A percentile compares a stretch with the other conserved stretches of the same genome.
These are phyloP conservation scores for Martensiomyces pterosporus DNA, from an alignment of 192 early-diverging fungal genomes.

Conservation along the genomic window DNA sequence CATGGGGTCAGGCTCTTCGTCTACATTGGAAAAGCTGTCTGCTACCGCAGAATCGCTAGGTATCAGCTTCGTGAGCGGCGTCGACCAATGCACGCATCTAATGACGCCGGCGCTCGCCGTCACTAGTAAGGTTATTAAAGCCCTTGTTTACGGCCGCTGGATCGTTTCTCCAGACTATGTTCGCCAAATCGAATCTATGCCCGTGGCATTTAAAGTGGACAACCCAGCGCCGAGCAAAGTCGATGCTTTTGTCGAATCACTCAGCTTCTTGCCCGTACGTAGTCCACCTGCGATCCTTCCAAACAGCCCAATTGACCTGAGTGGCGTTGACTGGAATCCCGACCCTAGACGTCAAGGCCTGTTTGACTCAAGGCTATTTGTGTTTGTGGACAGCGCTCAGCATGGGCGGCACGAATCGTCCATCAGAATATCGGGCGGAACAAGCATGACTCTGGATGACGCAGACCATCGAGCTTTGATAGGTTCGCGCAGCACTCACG, in stretches of 20 bases:
- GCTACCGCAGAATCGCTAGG: constrained; percentile 8
- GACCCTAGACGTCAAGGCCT: constrained; percentile 15
- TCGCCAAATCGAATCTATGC: constrained; percentile 3
- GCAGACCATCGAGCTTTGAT: constrained; percentile 1
- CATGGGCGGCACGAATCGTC: constrained; percentile 11
- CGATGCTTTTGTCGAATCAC: constrained; percentile 8
- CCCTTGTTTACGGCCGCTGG: constrained; percentile 15
- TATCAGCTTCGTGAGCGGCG: background rate
- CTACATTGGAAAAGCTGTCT: background rate
- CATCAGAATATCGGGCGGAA: constrained; percentile 15
- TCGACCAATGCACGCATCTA: constrained; percentile 22
- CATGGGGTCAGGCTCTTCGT: constrained; percentile 8
- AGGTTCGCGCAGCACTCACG: background rate
- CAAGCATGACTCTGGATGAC: background rate
- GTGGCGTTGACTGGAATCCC: constrained; percentile 11
- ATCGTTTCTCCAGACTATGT: constrained; percentile 18
- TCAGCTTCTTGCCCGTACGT: constrained; percentile 14
- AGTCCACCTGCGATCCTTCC: constrained; percentile 4
- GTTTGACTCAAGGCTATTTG: constrained; percentile 14
- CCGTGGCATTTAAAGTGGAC: constrained; percentile 1
- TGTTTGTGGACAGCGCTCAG: constrained; percentile 22
- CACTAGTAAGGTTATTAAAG: constrained; percentile 25
- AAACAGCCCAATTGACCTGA: constrained; percentile 23
- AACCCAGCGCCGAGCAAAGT: constrained; percentile 6
- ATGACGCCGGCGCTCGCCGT: constrained; percentile 23